Percentiles rank a stretch among this genome's conserved stretches.
These are phyloP conservation scores for Schoenoplectus triqueter DNA, from an alignment of 202 grass and related monocot genomes.

Conservation along the genomic window DNA sequence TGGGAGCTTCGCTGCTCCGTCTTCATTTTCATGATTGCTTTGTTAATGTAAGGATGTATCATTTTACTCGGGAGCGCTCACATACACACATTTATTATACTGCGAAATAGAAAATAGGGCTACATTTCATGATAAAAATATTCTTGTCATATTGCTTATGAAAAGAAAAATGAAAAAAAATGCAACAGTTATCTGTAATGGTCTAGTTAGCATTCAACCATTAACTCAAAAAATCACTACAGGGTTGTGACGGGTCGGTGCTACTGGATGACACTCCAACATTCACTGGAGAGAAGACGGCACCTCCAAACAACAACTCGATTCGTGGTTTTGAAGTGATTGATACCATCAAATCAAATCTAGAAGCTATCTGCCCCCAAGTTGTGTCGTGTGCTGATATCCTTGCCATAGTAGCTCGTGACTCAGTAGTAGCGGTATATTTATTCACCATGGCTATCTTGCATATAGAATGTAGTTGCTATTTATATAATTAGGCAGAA, in stretches of 20 bases:
- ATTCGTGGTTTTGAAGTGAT: conserved; percentile 52
- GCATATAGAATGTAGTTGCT: not conserved
- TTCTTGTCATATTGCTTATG: not conserved
- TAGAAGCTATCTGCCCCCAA: conserved; percentile 39
- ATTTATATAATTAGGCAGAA: not conserved
- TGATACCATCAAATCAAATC: conserved; percentile 43
- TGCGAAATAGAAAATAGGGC: not conserved
- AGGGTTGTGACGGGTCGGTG: conserved; percentile 50
- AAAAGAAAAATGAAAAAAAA: not conserved
- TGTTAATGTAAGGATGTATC: conserved; percentile 49
- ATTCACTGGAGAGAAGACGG: conserved; percentile 48
- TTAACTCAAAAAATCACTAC: conserved; percentile 1
- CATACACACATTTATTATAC: not conserved
- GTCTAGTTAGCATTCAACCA: not conserved
- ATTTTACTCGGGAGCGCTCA: not conserved
- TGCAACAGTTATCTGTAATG: not conserved
- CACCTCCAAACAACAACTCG: conserved; percentile 44
- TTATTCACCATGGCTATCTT: conserved; percentile 14
- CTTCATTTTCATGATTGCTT: conserved; percentile 64
- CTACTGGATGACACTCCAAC: conserved; percentile 44
- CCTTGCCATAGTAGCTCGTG: conserved; percentile 44
- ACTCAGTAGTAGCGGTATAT: conserved; percentile 36
- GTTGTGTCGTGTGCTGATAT: conserved; percentile 54
- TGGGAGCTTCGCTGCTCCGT: conserved; percentile 64
- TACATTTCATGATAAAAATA: conserved; percentile 5